Evolutionary conservation across 2,329 filamentous ascomycete species (phyloP).

Genomic region (Fusarium sp.): DNA sequence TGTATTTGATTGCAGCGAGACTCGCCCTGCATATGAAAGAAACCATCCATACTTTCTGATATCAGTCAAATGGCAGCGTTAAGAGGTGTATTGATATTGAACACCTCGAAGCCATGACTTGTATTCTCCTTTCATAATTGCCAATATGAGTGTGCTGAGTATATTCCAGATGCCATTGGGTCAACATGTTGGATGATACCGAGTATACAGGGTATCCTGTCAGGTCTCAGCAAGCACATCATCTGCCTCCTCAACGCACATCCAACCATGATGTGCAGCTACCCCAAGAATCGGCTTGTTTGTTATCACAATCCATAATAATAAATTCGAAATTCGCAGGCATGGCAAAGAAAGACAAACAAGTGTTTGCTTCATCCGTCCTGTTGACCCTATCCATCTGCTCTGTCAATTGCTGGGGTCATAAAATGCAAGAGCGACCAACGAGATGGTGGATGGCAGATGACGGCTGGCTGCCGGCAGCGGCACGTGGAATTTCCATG

Average conservation of each 20-base stretch:
- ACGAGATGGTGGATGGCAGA: neutral
- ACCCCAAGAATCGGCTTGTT: neutral
- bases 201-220: neutral
- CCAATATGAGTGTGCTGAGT: neutral
- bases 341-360: neutral
- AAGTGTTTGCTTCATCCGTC: neutral
- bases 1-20: neutral
- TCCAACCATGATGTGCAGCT: neutral
- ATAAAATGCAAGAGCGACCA: conserved; percentile 1
- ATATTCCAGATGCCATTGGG: neutral
- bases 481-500: conserved; percentile 28
- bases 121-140: neutral
- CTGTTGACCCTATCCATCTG: neutral
- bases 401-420: neutral
- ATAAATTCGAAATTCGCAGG: neutral
- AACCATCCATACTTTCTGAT: neutral
- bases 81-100: neutral
- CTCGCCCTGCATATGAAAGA: neutral
- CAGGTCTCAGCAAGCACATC: neutral
- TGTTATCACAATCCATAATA: neutral
- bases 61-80: neutral
- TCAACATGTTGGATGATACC: neutral
- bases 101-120: neutral
- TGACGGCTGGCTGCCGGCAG: conserved; percentile 12
- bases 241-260: neutral